These are phyloP conservation scores for Dactylonectria macrodidyma DNA, from an alignment of 2,329 filamentous ascomycete species.

Conservation along the genomic window DNA sequence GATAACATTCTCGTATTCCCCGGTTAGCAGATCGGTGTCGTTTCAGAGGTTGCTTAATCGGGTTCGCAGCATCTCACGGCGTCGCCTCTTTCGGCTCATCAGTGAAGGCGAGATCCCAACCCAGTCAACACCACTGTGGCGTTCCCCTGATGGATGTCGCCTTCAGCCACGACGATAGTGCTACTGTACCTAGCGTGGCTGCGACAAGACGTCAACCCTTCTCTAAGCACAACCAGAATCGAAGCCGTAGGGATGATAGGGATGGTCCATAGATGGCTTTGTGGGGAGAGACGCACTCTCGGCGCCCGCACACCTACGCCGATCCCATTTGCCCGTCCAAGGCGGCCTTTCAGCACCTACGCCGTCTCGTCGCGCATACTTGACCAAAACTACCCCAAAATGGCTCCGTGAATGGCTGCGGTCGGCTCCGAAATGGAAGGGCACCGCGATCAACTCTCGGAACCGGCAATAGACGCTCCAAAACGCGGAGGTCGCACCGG, in stretches of 20 bases:
- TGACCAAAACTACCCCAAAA: constrained; percentile 6
- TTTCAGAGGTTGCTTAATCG: no score
- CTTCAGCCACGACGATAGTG: constrained; percentile 4
- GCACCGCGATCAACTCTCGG: constrained; percentile 10
- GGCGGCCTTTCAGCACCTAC: background rate
- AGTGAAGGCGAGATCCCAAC: no score
- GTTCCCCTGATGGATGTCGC: background rate
- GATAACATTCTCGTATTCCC: background rate
- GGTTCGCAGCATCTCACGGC: no score
- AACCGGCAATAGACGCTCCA: constrained; percentile 10
- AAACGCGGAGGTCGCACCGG: constrained; percentile 7
- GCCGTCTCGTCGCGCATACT: constrained; percentile 14
- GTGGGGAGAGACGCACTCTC: background rate
- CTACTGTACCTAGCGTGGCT: no score
- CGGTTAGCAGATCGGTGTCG: background rate
- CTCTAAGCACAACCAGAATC: background rate
- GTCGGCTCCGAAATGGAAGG: constrained; percentile 21
- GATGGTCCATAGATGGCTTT: background rate
- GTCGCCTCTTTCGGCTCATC: no score
- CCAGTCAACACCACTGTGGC: no score
- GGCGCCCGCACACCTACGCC: constrained; percentile 17
- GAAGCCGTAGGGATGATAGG: background rate
- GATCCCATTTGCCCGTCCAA: background rate
- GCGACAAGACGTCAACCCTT: background rate
- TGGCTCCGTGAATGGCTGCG: background rate